phyloP scores from a whole-genome alignment of 2,329 filamentous ascomycete genomes.

The Colletotrichum gigasporum region DNA sequence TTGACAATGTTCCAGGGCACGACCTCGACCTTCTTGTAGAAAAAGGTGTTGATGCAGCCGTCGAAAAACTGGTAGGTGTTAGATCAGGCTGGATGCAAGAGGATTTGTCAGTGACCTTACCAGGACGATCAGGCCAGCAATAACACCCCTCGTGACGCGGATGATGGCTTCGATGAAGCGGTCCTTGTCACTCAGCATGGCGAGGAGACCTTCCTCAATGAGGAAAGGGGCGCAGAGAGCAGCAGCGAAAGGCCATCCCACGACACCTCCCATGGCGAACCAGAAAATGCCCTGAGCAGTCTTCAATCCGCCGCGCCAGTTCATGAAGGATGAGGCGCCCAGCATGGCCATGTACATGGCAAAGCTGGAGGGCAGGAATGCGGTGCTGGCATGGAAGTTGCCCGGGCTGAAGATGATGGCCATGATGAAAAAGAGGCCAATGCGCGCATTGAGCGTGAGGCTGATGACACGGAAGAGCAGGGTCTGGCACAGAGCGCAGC shows the following conservation, averaged over 20 bases:
- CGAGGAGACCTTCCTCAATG: conserved; percentile 75
- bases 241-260: conserved; percentile 95
- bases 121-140: conserved; percentile 74
- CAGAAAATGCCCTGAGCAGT: conserved; percentile 88
- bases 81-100: conserved; percentile 25
- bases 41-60: conserved; percentile 78
- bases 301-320: conserved; percentile 82
- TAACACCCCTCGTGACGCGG: conserved; percentile 72
- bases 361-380: conserved; percentile 93
- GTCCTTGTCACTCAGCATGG: conserved; percentile 63
- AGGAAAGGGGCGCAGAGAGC: conserved; percentile 85
- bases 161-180: conserved; percentile 67
- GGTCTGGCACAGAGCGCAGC: conserved; percentile 85
- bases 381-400: conserved; percentile 90
- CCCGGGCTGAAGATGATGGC: conserved; percentile 83
- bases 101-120: no score
- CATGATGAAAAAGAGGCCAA: conserved; percentile 86
- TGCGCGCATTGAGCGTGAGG: conserved; percentile 79
- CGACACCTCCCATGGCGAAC: conserved; percentile 84
- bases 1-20: conserved; percentile 93
- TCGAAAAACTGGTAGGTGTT: conserved; percentile 67
- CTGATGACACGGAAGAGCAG: conserved; percentile 82
- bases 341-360: conserved; percentile 95
- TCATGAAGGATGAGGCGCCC: conserved; percentile 88
- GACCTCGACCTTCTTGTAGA: conserved; percentile 81